phyloP scores from a whole-genome alignment of 225 moss, liverwort and hornwort species.

The Physcomitrellopsis africana region DNA sequence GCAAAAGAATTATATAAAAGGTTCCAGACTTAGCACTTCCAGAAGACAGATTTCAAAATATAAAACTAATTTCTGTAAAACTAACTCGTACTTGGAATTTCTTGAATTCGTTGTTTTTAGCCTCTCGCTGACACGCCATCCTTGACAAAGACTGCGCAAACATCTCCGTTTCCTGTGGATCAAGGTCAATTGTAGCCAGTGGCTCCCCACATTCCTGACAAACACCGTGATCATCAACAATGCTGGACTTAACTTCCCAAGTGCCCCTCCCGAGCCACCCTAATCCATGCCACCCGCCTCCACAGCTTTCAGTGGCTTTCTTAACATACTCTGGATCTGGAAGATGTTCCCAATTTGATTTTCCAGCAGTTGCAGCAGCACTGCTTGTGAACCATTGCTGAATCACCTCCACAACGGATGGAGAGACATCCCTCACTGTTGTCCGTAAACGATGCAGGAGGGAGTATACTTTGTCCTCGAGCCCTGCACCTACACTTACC shows the following conservation, averaged over 20 bases:
- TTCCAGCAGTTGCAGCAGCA: conserved; percentile 54
- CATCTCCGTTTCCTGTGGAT: conserved; percentile 80
- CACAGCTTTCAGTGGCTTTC: conserved; percentile 62
- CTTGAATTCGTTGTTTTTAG: conserved; percentile 78
- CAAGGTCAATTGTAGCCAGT: conserved; percentile 87
- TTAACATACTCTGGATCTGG: conserved; percentile 51
- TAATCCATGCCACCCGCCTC: conserved; percentile 96
- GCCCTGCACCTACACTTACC: conserved; percentile 65
- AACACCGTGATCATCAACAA: conserved; percentile 63
- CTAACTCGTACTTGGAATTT: conserved; percentile 70
- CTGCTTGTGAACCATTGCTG: conserved; percentile 72
- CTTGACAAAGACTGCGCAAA: conserved; percentile 85
- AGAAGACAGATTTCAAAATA: conserved; percentile 19
- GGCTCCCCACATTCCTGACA: conserved; percentile 77
- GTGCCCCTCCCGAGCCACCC: conserved; percentile 86
- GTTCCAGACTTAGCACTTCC: conserved; percentile 5
- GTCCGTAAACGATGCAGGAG: conserved; percentile 79
- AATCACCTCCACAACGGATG: conserved; percentile 55
- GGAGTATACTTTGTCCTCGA: conserved; percentile 79
- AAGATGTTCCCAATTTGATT: conserved; percentile 42
- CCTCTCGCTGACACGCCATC: conserved; percentile 75
- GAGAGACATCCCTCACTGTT: conserved; percentile 68
- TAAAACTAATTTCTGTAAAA: not conserved
- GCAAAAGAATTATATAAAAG: not conserved
- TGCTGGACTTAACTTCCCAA: conserved; percentile 67